Evolutionary conservation across 768 basidiomycete species (phyloP), one percentile per base, ranked within the genome.

Genomic region (Cyclocybe aegerita): DNA sequence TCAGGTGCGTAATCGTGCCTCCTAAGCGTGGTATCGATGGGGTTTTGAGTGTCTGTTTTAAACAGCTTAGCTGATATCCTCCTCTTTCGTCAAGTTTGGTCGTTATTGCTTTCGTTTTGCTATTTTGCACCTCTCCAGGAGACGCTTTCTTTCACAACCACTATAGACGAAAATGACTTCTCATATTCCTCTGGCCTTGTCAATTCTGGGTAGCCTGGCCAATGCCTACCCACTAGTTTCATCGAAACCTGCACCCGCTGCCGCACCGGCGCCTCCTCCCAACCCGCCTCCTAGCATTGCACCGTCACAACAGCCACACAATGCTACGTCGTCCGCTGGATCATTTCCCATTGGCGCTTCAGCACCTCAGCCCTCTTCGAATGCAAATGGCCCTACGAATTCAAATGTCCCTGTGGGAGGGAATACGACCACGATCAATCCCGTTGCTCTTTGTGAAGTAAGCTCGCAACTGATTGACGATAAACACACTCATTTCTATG

Each of bases 371-470:
- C 61, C 68, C 2, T 60, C 62, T 42, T 58, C 60, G 34, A 64
- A 62, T 16, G 53, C 62, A 15, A 66, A 52, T 50, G 52, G 48
- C 46, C 51, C 61, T 31, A 51, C 57, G 23, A 23, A 23, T 38
- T 39, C 59, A 16, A 57, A 53, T 32, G 56, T 23, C 1, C 7
- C 40, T 42, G n/a, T 45, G 34, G 48, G 54, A 29, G 49, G 55
- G 14, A 68, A 56, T 52, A 63, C 68, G 30, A 67, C 70, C 16
- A 52, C 60, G 16, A 65, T 59, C 46, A 61, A 65, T 39, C 56
- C 67, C 40, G 65, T 69, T 10, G 69, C 60, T 42, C 65, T 81
- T 34, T 85, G 83, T 65, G 75, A 82, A 57, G 82, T 85, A 59
- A 48, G 75, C 65, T 9, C 16, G 41, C 29, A 15, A 39, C 36